Evolutionary conservation across 2,329 filamentous ascomycete species (phyloP), one percentile per base, ranked within the genome.

Genomic region (Trichoderma lentiforme): DNA sequence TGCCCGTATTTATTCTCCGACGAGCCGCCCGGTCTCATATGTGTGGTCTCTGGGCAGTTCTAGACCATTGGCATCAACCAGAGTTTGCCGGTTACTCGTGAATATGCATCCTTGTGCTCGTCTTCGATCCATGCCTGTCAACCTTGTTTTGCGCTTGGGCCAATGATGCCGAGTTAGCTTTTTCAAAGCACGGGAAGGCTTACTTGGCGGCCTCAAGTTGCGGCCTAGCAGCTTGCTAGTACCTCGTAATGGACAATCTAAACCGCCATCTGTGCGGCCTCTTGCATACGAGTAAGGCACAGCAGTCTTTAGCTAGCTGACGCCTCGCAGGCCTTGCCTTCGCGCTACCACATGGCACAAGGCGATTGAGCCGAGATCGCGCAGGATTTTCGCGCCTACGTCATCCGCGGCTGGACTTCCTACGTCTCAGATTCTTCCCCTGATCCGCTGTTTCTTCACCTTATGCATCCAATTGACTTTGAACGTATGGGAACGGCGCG

Each of bases 161-260:
- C 56, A 69, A 60, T 51, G 65, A 60, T 56, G 65, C 14, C 26
- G 53, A 18, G 34, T 28, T 24, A 28, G 36, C 53, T 34, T 36
- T 47, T 61, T 56, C 26, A 69, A n/a, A 60, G 14, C 36, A 60
- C 65, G 65, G 65, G 65, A 69, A 69, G 63, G 65, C 65, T 60
- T 60, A 32, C 36, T 61, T 69, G 63, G 63, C 63, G 63, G 47
- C 63, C 63, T 66, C 63, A 56, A n/a, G 26, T 24, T 24, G 32
- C 34, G 34, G 63, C 63, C 63, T 56, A 66, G 32, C 63, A 53
- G 47, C 63, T 56, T 30, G 43, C 65, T 61, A 69, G 65, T 3
- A 58, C 51, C 64, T 67, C 64, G 64, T 67, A 61, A 69, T 69
- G 56, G 56, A 39, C 21, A 69, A 69, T 32, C 56, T 32, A 51